These are phyloP conservation scores for Malassezia furfur DNA, from an alignment of 1,284 basidiomycete genomes.

Conservation along the genomic window DNA sequence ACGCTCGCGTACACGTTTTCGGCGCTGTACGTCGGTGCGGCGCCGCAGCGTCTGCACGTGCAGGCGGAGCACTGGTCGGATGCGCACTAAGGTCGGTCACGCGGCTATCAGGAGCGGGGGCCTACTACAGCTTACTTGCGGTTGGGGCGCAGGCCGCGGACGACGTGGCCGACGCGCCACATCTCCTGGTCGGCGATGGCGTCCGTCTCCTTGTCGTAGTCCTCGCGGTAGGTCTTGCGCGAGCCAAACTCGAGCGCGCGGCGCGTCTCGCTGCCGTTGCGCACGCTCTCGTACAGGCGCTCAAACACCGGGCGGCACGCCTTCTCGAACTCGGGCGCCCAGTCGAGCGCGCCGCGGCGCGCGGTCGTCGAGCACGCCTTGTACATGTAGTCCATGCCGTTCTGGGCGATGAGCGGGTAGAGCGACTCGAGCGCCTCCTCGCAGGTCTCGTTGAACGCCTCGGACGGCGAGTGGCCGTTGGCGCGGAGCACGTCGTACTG, in stretches of 20 bases:
- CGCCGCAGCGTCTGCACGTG: background rate
- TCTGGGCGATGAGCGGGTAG: conserved; percentile 89
- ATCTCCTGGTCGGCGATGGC: conserved; percentile 97
- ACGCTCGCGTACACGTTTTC: background rate
- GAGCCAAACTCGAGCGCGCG: conserved; percentile 94
- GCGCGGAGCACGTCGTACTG: conserved; percentile 98
- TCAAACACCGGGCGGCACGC: conserved; percentile 89
- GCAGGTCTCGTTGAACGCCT: conserved; percentile 95
- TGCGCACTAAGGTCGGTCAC: background rate
- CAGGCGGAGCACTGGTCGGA: background rate
- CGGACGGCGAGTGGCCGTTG: conserved; percentile 94
- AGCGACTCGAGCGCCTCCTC: conserved; percentile 98
- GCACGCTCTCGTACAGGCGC: conserved; percentile 84
- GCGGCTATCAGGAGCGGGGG: background rate
- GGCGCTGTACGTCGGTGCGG: background rate
- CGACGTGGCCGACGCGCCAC: conserved; percentile 54
- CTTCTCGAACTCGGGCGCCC: conserved; percentile 96
- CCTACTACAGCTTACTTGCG: conserved; percentile 5
- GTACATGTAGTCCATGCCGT: conserved; percentile 99
- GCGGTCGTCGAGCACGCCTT: conserved; percentile 93
- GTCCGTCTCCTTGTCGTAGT: conserved; percentile 83
- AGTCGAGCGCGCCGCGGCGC: conserved; percentile 94
- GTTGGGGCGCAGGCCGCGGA: conserved; percentile 42
- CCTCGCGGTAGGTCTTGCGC: conserved; percentile 81
- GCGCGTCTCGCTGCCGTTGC: conserved; percentile 89